A percentile compares a stretch with the other conserved stretches of the same genome.
These are phyloP conservation scores for Brassica rapa DNA, from an alignment of 345 rosid species.

Conservation along the genomic window DNA sequence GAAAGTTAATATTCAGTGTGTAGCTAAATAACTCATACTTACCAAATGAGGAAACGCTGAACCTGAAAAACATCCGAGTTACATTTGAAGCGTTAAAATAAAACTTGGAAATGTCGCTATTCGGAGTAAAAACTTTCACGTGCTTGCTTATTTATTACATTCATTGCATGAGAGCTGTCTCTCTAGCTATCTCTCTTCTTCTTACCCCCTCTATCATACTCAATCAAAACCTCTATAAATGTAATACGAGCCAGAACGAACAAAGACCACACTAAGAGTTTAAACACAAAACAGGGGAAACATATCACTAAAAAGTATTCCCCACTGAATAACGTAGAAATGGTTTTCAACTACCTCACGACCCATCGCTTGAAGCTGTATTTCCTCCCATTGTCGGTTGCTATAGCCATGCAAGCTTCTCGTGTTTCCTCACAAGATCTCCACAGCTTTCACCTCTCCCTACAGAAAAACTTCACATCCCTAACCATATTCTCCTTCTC, in stretches of 20 bases:
- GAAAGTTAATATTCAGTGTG: background rate
- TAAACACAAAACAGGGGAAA: background rate
- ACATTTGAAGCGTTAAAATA: background rate
- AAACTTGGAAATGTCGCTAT: background rate
- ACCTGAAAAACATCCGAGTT: background rate
- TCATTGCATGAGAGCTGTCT: background rate
- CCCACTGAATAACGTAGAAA: conserved; percentile 16
- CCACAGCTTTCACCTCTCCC: conserved; percentile 24
- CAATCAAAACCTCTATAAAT: conserved; percentile 35
- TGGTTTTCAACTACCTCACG: conserved; percentile 8
- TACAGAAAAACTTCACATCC: conserved; percentile 31
- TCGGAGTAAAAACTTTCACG: background rate
- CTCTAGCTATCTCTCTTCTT: background rate
- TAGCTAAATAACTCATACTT: background rate
- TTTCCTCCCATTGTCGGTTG: conserved; percentile 11
- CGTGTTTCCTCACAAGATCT: conserved; percentile 35
- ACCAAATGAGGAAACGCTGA: background rate
- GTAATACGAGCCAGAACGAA: conserved; percentile 18
- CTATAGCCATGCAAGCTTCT: conserved; percentile 22
- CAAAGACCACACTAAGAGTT: conserved; percentile 19
- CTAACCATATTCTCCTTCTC: conserved; percentile 15
- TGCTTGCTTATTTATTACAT: background rate
- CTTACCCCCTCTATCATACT: background rate
- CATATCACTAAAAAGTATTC: conserved; percentile 6
- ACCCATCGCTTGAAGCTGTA: conserved; percentile 22